These are phyloP conservation scores for Nitzschia inconspicua DNA, from an alignment of 108 stramenopile genomes.

Conservation along the genomic window DNA sequence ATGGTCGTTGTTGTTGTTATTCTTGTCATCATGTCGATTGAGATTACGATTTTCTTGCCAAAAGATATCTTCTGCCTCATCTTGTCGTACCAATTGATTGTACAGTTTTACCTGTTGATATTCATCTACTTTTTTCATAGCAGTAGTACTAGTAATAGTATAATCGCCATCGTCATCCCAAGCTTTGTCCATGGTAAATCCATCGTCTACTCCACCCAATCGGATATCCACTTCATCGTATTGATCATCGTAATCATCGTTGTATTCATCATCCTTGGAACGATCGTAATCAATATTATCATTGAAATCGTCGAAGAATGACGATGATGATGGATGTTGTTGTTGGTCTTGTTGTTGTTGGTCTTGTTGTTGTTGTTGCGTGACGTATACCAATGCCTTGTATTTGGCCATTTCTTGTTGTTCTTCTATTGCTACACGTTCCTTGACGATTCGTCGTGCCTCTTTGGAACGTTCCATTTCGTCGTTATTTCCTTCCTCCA, in stretches of 20 bases:
- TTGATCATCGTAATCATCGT: conserved; percentile 89
- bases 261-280: conserved; percentile 49
- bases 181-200: conserved; percentile 5
- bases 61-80: conserved; percentile 61
- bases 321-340: background rate
- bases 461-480: conserved; percentile 47
- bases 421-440: conserved; percentile 46
- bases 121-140: too few relatives aligned
- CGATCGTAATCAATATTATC: conserved; percentile 1
- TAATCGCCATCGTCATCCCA: conserved; percentile 23
- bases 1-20: conserved; percentile 6
- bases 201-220: conserved; percentile 53
- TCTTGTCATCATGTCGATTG: conserved; percentile 21
- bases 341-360: background rate
- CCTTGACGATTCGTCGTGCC: conserved; percentile 52
- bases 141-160: conserved; percentile 33
- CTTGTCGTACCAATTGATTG: conserved; percentile 57
- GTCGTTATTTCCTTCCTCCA: conserved; percentile 23
- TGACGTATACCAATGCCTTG: conserved; percentile 40
- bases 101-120: conserved; percentile 66
- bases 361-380: background rate
- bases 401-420: conserved; percentile 47
- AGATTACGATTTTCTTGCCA: conserved; percentile 63
- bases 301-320: too few relatives aligned
- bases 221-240: conserved; percentile 68